Percentiles rank a stretch among this genome's conserved stretches.
Evolutionary conservation across 441 rosid species (phyloP).

Genomic region (Metrosideros polymorpha): DNA sequence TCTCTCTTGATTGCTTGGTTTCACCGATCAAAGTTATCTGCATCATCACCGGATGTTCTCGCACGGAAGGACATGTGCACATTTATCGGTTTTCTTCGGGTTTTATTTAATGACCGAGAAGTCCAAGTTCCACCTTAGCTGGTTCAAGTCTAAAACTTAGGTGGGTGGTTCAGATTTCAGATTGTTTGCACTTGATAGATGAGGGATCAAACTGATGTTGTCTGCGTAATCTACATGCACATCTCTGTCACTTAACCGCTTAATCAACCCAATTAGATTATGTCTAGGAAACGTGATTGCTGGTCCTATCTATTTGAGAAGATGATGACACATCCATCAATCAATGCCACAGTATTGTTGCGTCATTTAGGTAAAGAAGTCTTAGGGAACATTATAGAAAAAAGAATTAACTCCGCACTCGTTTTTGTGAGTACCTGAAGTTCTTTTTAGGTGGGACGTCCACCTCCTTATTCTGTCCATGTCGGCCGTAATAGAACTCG

Average conservation of each 20-base stretch:
- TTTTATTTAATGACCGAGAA: not conserved
- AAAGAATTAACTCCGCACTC: not conserved
- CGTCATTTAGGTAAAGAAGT: not conserved
- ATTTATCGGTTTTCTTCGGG: not conserved
- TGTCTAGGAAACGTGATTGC: not conserved
- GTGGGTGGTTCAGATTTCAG: not conserved
- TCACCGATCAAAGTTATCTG: not conserved
- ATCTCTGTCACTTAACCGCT: not conserved
- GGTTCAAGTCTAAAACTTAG: not conserved
- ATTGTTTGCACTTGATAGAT: not conserved
- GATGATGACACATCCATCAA: not conserved
- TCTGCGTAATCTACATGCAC: not conserved
- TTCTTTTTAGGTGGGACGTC: not conserved
- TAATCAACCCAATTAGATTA: not conserved
- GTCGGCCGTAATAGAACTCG: slow-evolving; percentile 2
- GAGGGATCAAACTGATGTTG: not conserved
- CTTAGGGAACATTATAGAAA: not conserved
- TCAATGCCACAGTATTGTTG: not conserved
- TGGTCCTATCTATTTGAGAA: not conserved
- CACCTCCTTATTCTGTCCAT: not conserved
- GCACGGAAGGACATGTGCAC: not conserved
- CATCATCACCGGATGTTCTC: not conserved
- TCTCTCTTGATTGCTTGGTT: not conserved
- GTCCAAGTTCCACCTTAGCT: not conserved
- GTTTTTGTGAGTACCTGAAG: slow-evolving; percentile 4